Conservation (phyloP, 345 rosid genomes). For the Lumnitzera racemosa region DNA sequence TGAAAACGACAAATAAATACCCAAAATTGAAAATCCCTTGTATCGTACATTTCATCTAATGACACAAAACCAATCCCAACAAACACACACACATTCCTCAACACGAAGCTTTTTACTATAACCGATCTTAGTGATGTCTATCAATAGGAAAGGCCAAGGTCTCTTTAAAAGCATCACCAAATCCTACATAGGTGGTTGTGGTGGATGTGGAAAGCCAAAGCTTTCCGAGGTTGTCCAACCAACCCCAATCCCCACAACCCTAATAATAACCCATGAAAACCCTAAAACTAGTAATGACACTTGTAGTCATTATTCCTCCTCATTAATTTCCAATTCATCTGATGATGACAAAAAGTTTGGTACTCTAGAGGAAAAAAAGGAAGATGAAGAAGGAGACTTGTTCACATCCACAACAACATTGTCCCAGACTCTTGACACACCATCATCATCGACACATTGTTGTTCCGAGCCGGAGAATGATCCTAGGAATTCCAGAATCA, state of each 20-base stretch:
- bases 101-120: neutral
- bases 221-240: slow-evolving; percentile 33
- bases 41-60: too few relatives aligned
- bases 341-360: too few relatives aligned
- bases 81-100: too few relatives aligned
- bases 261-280: neutral
- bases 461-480: slow-evolving; percentile 17
- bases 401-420: slow-evolving; percentile 13
- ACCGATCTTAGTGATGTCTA: slow-evolving; percentile 2
- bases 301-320: too few relatives aligned
- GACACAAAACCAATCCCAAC: too few relatives aligned
- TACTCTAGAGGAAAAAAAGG: too few relatives aligned
- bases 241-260: slow-evolving; percentile 5
- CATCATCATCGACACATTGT: neutral
- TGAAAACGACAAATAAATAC: too few relatives aligned
- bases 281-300: neutral
- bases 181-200: slow-evolving; percentile 12
- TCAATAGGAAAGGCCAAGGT: slow-evolving; percentile 13
- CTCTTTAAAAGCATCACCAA: slow-evolving; percentile 11
- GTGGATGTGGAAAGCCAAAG: slow-evolving; percentile 21
- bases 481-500: neutral
- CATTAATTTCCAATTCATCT: too few relatives aligned
- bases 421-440: slow-evolving; percentile 14
- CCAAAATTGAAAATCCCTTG: too few relatives aligned
- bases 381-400: too few relatives aligned